Percentiles rank a stretch among this genome's conserved stretches.
Conservation (phyloP, 2,329 filamentous ascomycete genomes). For the Sporothrix luriei region DNA sequence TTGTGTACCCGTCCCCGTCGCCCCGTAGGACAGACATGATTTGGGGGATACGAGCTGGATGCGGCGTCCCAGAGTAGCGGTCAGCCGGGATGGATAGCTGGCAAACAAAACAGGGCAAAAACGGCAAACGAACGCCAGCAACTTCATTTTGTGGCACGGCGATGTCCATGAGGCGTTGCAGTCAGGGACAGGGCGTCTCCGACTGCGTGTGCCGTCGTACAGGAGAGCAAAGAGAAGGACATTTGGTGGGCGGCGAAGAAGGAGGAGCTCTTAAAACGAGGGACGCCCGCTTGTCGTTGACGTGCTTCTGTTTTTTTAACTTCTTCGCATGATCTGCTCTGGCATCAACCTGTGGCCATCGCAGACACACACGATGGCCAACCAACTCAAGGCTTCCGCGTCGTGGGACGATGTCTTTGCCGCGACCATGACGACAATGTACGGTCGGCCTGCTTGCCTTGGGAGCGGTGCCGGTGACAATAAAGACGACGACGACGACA, state of each 20-base stretch:
- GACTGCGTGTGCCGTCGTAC: no score
- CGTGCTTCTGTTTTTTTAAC: no score
- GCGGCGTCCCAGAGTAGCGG: constrained; percentile 14
- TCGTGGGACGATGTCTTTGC: constrained; percentile 28
- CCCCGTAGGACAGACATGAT: not conserved
- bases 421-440: constrained; percentile 28
- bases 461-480: not conserved
- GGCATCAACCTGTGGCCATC: no score
- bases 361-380: no score
- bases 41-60: not conserved
- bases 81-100: not conserved
- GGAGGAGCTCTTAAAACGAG: no score
- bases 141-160: not conserved
- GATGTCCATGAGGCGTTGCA: not conserved
- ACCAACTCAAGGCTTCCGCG: not conserved
- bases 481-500: no score
- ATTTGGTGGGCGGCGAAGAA: no score
- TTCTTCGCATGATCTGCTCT: no score
- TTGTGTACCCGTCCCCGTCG: not conserved
- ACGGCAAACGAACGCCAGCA: not conserved
- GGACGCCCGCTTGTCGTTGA: no score
- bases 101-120: not conserved
- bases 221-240: no score
- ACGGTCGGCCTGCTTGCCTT: not conserved
- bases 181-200: not conserved